Conservation (phyloP, 2,329 filamentous ascomycete genomes). For the Fusarium sp. region DNA sequence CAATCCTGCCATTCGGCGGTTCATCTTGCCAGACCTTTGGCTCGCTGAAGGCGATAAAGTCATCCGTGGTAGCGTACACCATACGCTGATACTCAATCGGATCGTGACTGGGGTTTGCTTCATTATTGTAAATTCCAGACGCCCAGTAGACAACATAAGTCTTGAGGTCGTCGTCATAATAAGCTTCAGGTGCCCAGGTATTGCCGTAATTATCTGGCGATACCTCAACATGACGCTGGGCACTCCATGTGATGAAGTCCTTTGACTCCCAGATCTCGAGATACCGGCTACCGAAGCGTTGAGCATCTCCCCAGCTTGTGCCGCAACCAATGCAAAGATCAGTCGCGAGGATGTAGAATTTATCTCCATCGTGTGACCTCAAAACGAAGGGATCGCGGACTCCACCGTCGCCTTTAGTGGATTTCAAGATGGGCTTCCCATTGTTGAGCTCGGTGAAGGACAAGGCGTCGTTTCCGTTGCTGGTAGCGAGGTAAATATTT, state of each 20-base stretch:
- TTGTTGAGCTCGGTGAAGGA: neutral
- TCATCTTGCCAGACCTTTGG: neutral
- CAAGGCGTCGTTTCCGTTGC: neutral
- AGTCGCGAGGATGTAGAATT: constrained; percentile 7
- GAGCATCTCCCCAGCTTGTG: neutral
- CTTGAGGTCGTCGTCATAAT: constrained; percentile 54
- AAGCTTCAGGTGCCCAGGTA: constrained; percentile 63
- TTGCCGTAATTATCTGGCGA: constrained; percentile 59
- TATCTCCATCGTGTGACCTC: neutral
- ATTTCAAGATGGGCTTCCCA: neutral
- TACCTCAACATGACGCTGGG: constrained; percentile 58
- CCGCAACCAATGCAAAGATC: constrained; percentile 4
- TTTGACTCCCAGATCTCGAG: constrained; percentile 63
- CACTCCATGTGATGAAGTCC: constrained; percentile 60
- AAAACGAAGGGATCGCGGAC: constrained; percentile 12
- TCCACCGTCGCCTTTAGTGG: neutral
- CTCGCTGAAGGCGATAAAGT: constrained; percentile 1
- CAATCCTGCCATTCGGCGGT: neutral
- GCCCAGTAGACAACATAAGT: constrained; percentile 58
- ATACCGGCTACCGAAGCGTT: neutral
- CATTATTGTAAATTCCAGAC: constrained; percentile 51
- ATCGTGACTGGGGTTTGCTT: neutral
- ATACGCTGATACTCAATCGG: neutral
- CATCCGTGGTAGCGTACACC: neutral
- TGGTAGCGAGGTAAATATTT: constrained; percentile 6